Evolutionary conservation across 116 monocot genomes (phyloP), one percentile per base, ranked within the genome.

Genomic region (Iris pallida): DNA sequence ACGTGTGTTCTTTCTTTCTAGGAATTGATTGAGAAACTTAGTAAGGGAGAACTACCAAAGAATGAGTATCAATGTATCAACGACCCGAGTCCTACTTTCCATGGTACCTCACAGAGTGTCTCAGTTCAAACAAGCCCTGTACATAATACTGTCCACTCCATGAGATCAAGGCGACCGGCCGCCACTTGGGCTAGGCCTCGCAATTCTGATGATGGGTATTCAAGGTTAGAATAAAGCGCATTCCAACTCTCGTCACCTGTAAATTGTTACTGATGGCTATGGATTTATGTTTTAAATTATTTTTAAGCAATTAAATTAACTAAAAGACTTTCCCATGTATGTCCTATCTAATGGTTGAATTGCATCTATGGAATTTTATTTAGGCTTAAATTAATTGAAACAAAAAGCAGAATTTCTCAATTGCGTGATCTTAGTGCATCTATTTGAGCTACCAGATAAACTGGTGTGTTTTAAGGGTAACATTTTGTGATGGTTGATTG

Each of bases 11-110:
- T 67, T 45, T 69, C 42, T 64, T 67, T 55, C 18, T 45, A 89
- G 89, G 89, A 89, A 46, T 76, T 89, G 60, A 78, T 89, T 56
- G 81, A 82, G 68, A 85, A 80, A 73, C 82, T 89, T 65, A 64
- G 63, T 57, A 79, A 77, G 77, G 80, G 77, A 16, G 77, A 82
- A 57, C 63, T 85, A 55, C 85, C 89, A 7, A 55, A 76, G 57
- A 78, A 80, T 57, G 89, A 89, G n/a, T 89, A 80, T 59, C 78
- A 82, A 8, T 89, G 82, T 47, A 85, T 89, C 78, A 89, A 85
- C 72, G 67, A 67, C 5, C 80, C 85, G 42, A 77, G 71, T 30
- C 73, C 78, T 55, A 73, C 74, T 40, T 60, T 70, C 14, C 71
- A 78, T 71, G 78, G 75, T 70, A 72, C 71, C 49, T 71, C 75